Percentiles rank a stretch among this genome's conserved stretches.
These are phyloP conservation scores for Citrullus mucosospermus DNA, from an alignment of 306 rosid species.

Conservation along the genomic window DNA sequence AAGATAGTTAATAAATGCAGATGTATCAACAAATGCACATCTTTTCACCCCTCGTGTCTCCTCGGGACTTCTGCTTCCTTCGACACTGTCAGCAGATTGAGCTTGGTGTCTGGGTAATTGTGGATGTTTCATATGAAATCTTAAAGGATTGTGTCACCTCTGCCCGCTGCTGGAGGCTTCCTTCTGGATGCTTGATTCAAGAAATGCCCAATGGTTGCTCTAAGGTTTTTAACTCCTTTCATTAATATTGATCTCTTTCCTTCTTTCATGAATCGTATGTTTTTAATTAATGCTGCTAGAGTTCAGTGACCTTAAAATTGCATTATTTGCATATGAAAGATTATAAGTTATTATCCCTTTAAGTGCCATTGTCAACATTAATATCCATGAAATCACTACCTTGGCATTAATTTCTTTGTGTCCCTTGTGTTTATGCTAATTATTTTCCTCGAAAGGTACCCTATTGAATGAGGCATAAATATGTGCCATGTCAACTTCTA, in stretches of 20 bases:
- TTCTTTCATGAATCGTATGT: background rate
- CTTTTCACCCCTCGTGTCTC: slow-evolving; percentile 48
- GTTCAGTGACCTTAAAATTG: background rate
- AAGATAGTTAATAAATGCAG: slow-evolving; percentile 22
- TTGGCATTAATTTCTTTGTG: background rate
- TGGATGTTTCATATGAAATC: slow-evolving; percentile 45
- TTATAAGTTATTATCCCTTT: background rate
- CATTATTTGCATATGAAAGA: background rate
- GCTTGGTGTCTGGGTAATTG: slow-evolving; percentile 38
- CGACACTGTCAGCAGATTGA: slow-evolving; percentile 45
- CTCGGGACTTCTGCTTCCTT: slow-evolving; percentile 39
- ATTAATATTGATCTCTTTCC: background rate
- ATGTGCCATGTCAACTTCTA: background rate
- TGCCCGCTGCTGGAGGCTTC: slow-evolving; percentile 41
- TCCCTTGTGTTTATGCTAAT: background rate
- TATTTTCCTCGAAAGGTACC: background rate
- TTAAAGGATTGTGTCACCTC: background rate
- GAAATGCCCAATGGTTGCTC: slow-evolving; percentile 31
- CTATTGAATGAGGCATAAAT: background rate
- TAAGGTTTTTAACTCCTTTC: slow-evolving; percentile 24
- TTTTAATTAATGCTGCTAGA: background rate
- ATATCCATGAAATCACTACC: background rate
- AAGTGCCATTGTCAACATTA: background rate
- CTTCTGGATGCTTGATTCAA: slow-evolving; percentile 68
- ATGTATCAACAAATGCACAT: slow-evolving; percentile 59